phyloP scores from a whole-genome alignment of 306 rosid species.

The Citrullus mucosospermus region DNA sequence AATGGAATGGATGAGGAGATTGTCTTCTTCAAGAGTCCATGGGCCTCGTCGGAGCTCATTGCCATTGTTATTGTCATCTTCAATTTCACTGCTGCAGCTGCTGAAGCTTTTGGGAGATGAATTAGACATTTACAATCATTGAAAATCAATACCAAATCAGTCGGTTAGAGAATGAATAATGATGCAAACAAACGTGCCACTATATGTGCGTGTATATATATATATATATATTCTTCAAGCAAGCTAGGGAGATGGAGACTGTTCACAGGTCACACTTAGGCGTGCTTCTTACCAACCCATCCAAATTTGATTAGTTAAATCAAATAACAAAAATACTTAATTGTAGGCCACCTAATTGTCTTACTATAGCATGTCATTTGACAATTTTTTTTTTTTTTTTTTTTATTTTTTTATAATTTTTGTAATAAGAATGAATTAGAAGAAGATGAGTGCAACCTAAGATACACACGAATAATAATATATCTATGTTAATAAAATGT shows the following conservation, averaged over 20 bases:
- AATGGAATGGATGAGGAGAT: slow-evolving; percentile 36
- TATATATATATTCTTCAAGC: background rate
- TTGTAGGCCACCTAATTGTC: no score
- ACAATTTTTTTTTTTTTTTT: no score
- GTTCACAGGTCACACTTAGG: background rate
- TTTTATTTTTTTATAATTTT: no score
- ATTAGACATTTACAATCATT: background rate
- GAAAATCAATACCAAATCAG: background rate
- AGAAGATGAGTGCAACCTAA: no score
- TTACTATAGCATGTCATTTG: no score
- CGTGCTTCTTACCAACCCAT: background rate
- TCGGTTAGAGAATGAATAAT: background rate
- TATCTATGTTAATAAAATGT: no score
- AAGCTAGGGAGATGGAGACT: background rate
- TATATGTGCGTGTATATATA: background rate
- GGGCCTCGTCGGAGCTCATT: slow-evolving; percentile 54
- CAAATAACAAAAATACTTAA: no score
- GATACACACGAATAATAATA: no score
- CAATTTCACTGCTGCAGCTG: background rate
- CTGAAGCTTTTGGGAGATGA: background rate
- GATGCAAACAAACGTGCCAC: background rate
- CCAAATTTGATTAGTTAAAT: background rate
- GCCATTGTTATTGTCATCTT: background rate
- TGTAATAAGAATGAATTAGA: no score
- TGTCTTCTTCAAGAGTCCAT: slow-evolving; percentile 60